Base-by-base conservation (phyloP, 1,284 basidiomycete species). In the Rugosomyces carneus region DNA sequence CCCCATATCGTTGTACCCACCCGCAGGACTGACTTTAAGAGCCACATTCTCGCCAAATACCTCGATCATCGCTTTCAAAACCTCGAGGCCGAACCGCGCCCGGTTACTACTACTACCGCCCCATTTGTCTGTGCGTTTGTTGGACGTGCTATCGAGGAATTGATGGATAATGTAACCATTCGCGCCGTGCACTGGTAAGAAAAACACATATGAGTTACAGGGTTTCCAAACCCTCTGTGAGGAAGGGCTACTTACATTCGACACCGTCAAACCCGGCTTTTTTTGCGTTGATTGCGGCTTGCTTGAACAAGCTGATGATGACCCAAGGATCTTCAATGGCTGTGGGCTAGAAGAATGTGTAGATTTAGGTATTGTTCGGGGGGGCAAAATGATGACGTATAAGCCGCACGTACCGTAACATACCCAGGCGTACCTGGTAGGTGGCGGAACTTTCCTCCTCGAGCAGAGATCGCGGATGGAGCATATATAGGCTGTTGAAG, bases 201-300 rank as follows among this genome's bases (percentile, higher is more conserved):
- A 21, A 13, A 6, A 15, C n/a, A n/a, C n/a, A n/a, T n/a, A n/a
- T n/a, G n/a, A n/a, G n/a, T n/a, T n/a, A n/a, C n/a, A n/a, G n/a
- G n/a, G n/a, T n/a, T n/a, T n/a, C n/a, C n/a, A n/a, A n/a, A n/a
- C n/a, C n/a, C n/a, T n/a, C n/a, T n/a, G n/a, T n/a, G n/a, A n/a
- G n/a, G n/a, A n/a, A n/a, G n/a, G n/a, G n/a, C n/a, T n/a, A n/a
- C n/a, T n/a, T 44, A 70, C 71, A 40, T 64, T 85, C 81, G 24
- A 83, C 73, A 26, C 80, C 80, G 54, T 86, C 81, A 53, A 84
- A 82, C 0, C 81, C 81, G 19, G 80, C 78, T 54, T 71, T 67
- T 39, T 77, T 71, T 2, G 80, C 78, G 47, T 75, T 74, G 27
- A 70, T 56, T 3, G 80, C 79, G 0, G 78, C 76, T 35, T 73